Evolutionary conservation across 2,329 filamentous ascomycete species (phyloP), one percentile per base, ranked within the genome.

Genomic region (Fusarium chuoi): DNA sequence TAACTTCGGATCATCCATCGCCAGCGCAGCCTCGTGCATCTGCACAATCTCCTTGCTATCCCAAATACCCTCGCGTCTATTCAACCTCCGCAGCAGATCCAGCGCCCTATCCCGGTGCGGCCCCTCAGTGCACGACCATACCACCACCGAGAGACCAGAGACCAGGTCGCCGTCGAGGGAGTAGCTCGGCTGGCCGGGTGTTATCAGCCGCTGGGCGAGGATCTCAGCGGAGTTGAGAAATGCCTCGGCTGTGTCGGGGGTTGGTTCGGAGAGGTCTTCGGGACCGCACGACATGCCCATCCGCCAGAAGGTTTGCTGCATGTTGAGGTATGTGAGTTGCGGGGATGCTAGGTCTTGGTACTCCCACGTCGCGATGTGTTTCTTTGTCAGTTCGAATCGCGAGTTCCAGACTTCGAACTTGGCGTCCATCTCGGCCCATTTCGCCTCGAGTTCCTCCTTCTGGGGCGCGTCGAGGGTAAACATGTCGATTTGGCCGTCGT

Each of bases 1-100:
- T 0, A 22, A 6, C 18, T 45, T 58, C 0, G 46, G 56, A 26
- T 73, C 39, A 0, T 69, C 49, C 26, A 72, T 36, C 20, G 66
- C 56, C 15, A 70, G 54, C 11, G 70, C 62, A 2, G 72, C 67
- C 26, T 75, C 73, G 1, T 76, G 73, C 65, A 76, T 54, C 44
- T 74, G 62, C 11, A 49, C 62, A 7, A 76, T 58, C 17, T 78
- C 76, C 18, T 68, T 55, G 17, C 75, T 78, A 15, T 78, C 75
- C 73, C 73, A 77, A 0, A 78, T 46, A 1, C 73, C 76, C 41
- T 78, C 76, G 0, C 67, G 70, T 11, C 75, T 55, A 14, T 75
- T 73, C 12, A 78, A 39, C 6, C 28, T 28, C 2, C 70, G 56
- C 17, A 78, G 18, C 2, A 78, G 12, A 11, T 64, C n/a, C 4